Percentiles rank a stretch among this genome's conserved stretches.
phyloP scores from a whole-genome alignment of 495 filamentous ascomycete genomes.

The Aspergillus leporis region DNA sequence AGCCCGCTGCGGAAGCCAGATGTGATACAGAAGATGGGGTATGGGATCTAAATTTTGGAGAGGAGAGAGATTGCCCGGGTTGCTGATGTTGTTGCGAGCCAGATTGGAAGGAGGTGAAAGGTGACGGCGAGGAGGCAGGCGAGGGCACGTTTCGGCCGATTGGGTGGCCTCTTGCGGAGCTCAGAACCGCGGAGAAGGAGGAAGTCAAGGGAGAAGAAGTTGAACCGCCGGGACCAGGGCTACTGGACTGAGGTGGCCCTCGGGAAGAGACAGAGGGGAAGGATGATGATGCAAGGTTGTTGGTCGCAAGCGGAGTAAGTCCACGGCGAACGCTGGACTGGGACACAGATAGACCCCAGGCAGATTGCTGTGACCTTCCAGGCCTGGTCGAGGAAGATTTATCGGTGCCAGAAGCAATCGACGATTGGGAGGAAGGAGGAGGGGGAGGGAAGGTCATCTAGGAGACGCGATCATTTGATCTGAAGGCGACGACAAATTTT shows the following conservation, averaged over 20 bases:
- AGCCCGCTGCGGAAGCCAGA: slow-evolving; percentile 55
- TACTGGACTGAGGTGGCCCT: slow-evolving; percentile 37
- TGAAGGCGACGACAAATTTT: slow-evolving; percentile 47
- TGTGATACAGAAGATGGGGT: slow-evolving; percentile 61
- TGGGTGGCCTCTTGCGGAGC: slow-evolving; percentile 47
- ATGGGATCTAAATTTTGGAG: slow-evolving; percentile 59
- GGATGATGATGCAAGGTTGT: slow-evolving; percentile 45
- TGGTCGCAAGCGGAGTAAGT: slow-evolving; percentile 64
- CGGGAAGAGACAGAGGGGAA: slow-evolving; percentile 48
- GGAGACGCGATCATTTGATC: slow-evolving; percentile 62
- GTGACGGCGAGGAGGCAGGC: slow-evolving; percentile 48
- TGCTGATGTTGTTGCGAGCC: slow-evolving; percentile 57
- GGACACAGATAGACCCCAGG: slow-evolving; percentile 60
- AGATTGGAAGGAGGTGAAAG: slow-evolving; percentile 57
- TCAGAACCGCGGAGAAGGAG: slow-evolving; percentile 58
- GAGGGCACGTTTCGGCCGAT: slow-evolving; percentile 52
- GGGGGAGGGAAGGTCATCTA: slow-evolving; percentile 67
- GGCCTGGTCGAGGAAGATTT: slow-evolving; percentile 56
- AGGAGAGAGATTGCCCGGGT: slow-evolving; percentile 54
- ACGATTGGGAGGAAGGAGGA: slow-evolving; percentile 62
- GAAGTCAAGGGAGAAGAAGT: slow-evolving; percentile 53
- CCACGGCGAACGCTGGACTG: slow-evolving; percentile 60
- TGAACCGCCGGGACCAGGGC: slow-evolving; percentile 47
- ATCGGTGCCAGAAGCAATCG: slow-evolving; percentile 60
- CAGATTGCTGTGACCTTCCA: slow-evolving; percentile 57